A percentile compares a stretch with the other conserved stretches of the same genome.
Evolutionary conservation across 164 flowering plant genomes (phyloP).

Genomic region (Protea cynaroides): DNA sequence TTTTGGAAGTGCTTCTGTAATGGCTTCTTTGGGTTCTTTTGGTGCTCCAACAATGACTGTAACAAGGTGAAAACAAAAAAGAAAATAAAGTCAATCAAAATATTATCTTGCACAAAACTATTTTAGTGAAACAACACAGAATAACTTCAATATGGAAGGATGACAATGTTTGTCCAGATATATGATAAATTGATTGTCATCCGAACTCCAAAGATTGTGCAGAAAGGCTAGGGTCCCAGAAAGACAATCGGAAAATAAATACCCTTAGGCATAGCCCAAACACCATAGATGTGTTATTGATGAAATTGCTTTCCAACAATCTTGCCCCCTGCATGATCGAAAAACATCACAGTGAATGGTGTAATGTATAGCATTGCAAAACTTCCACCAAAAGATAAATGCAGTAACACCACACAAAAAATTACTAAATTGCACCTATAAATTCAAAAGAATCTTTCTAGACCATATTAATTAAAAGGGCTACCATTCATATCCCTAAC

Average conservation of each 20-base stretch:
- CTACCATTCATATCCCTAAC: too few relatives aligned
- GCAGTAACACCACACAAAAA: too few relatives aligned
- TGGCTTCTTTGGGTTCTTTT: slow-evolving; percentile 72
- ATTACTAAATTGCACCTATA: too few relatives aligned
- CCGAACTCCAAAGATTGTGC: neutral
- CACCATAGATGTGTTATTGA: slow-evolving; percentile 95
- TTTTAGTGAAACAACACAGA: neutral
- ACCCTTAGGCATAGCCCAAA: slow-evolving; percentile 86
- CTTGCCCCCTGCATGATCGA: slow-evolving; percentile 56
- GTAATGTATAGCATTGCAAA: neutral
- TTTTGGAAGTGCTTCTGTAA: slow-evolving; percentile 79
- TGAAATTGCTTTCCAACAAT: slow-evolving; percentile 80
- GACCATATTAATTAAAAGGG: too few relatives aligned
- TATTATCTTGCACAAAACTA: too few relatives aligned
- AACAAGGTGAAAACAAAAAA: neutral
- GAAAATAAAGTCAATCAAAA: neutral
- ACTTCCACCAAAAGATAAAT: too few relatives aligned
- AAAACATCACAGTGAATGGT: neutral
- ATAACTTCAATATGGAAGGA: neutral
- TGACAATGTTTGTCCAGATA: neutral
- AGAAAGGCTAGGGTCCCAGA: neutral
- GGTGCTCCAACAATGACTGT: slow-evolving; percentile 88
- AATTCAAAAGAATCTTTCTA: too few relatives aligned
- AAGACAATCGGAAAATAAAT: slow-evolving; percentile 18
- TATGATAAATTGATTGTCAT: neutral